Conservation (phyloP, 2,329 filamentous ascomycete genomes). For the Cryphonectria naterciae region DNA sequence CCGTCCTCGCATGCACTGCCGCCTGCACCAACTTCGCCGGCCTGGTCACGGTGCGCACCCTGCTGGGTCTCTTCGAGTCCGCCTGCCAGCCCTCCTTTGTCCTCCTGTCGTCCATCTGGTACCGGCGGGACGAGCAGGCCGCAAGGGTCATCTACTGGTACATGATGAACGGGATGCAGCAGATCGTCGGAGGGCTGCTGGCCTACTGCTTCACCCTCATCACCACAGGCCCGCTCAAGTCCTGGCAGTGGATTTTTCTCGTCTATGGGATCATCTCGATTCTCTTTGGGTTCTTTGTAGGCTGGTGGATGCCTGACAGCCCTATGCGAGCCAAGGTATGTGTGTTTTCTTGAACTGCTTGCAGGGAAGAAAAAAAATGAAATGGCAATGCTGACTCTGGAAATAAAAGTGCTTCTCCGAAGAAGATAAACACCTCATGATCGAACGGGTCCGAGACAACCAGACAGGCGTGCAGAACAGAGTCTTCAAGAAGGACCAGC, state of each 20-base stretch:
- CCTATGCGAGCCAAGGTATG: conserved; percentile 63
- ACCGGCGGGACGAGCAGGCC: conserved; percentile 70
- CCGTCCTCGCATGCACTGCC: conserved; percentile 63
- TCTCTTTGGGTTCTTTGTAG: conserved; percentile 66
- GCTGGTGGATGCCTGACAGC: conserved; percentile 68
- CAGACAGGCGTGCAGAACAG: conserved; percentile 65
- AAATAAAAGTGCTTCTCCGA: conserved; percentile 62
- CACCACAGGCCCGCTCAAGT: conserved; percentile 55
- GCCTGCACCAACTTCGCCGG: conserved; percentile 63
- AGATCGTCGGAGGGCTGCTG: conserved; percentile 72
- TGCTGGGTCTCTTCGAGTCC: conserved; percentile 74
- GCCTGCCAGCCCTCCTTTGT: conserved; percentile 71
- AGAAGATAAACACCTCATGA: conserved; percentile 66
- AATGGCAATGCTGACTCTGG: neutral
- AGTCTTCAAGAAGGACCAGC: conserved; percentile 50
- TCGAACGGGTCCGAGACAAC: conserved; percentile 63
- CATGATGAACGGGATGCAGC: conserved; percentile 77
- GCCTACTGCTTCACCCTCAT: conserved; percentile 67
- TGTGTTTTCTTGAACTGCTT: neutral
- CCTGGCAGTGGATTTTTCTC: conserved; percentile 73
- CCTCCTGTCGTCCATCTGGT: conserved; percentile 71
- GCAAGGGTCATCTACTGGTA: conserved; percentile 72
- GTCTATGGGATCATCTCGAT: conserved; percentile 66
- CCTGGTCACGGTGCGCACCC: conserved; percentile 63
- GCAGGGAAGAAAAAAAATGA: neutral